Base-by-base conservation (phyloP, 2,329 filamentous ascomycete genomes). In the Cordyceps militaris region DNA sequence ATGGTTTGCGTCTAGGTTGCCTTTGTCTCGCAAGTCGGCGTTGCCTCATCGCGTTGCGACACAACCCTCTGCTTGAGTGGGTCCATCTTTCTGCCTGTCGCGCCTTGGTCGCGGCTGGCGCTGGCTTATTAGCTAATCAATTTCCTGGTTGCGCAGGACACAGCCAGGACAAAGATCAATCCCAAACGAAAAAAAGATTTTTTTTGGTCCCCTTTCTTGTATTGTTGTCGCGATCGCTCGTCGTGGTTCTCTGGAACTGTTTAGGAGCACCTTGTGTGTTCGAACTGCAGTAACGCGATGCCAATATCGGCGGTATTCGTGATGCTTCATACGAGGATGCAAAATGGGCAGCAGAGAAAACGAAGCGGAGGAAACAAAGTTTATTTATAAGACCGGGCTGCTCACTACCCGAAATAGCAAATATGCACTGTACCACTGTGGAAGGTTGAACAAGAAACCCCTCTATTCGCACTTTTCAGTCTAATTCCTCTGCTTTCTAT, bases 101-200 rank as follows among this genome's bases (percentile, higher is more conserved):
- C 49, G 49, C 49, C 23, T 28, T 34, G n/a, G 50, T n/a, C 4
- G n/a, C 24, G 9, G 16, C 26, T 14, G n/a, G 14, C 19, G 14
- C 16, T 34, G 14, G 51, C 40, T 54, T 54, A 54, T 54, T 54
- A 54, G 40, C 34, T 51, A 51, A 51, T 54, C 51, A 46, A 6
- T 9, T 24, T 13, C 11, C 11, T 34, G n/a, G n/a, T n/a, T n/a
- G n/a, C n/a, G n/a, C n/a, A n/a, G n/a, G n/a, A n/a, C n/a, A 21
- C 36, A 13, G 48, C 21, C 23, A n/a, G 8, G 38, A 32, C 11
- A 51, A 5, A 14, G 13, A n/a, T 11, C 13, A 52, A 21, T n/a
- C 16, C 5, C 3, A 11, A 14, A 30, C 23, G 6, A 6, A 9
- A 9, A 36, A 36, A 9, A 36, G 24, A 47, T 28, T 13, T 47